Conservation (phyloP, 768 basidiomycete genomes). For the Nidula microcarpa region DNA sequence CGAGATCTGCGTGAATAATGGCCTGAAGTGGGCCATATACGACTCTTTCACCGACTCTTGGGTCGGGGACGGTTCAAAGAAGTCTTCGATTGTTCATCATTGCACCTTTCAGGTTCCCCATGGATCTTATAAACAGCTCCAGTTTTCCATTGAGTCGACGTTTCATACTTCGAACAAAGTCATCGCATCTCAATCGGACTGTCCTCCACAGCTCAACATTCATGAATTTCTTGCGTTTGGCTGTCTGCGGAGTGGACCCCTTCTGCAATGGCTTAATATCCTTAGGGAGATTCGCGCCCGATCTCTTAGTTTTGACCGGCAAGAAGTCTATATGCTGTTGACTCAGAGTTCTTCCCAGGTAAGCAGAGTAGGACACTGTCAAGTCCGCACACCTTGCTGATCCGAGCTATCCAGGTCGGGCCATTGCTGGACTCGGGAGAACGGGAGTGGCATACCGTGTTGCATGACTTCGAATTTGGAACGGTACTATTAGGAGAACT, state of each 20-base stretch:
- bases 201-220: constrained; percentile 32
- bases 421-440: not conserved
- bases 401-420: not conserved
- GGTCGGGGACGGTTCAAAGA: constrained; percentile 9
- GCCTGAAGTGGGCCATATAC: constrained; percentile 22
- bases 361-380: constrained; percentile 12
- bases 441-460: constrained; percentile 36
- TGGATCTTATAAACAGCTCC: constrained; percentile 27
- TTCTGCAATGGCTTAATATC: constrained; percentile 51
- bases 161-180: constrained; percentile 39
- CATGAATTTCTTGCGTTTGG: constrained; percentile 47
- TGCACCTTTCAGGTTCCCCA: constrained; percentile 26
- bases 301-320: constrained; percentile 30
- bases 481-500: constrained; percentile 29
- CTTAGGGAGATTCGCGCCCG: constrained; percentile 38
- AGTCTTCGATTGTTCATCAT: constrained; percentile 6
- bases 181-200: constrained; percentile 36
- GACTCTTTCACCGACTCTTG: constrained; percentile 13
- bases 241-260: constrained; percentile 38
- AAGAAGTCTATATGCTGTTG: constrained; percentile 38
- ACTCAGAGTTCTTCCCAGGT: constrained; percentile 42
- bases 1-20: constrained; percentile 21
- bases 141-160: constrained; percentile 29
- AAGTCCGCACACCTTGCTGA: too few relatives aligned
- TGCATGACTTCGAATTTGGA: constrained; percentile 28